Base-by-base conservation (phyloP, 257 asterid genomes). In the Penstemon barbatus region DNA sequence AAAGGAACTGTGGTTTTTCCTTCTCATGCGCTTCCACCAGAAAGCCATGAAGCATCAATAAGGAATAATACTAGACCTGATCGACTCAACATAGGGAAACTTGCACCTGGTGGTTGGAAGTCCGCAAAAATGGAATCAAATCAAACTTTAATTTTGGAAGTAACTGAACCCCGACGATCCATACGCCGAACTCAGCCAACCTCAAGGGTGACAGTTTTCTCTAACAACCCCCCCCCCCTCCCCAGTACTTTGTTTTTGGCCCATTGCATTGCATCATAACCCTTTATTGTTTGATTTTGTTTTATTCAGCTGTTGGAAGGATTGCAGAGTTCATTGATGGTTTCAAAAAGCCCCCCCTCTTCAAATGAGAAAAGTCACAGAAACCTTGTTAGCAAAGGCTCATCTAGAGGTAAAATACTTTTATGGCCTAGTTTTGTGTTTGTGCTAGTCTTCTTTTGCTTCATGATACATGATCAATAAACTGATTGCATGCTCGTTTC, bases 181-280 rank as follows among this genome's bases (percentile, higher is more conserved):
- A 88, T 84, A 72, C 96, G 99, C 73, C 85, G 85, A 69, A 95
- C 89, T 78, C 98, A 91, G 81, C 99, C 99, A 37, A 95, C 99
- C 42, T 95, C 98, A 37, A 82, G 98, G 97, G 99, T 91, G 82
- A 79, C 6, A 15, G 61, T 12, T 59, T 53, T 54, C 37, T 48
- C 64, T 3, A 39, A n/a, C 36, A 12, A 40, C 48, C 8, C 7
- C 57, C 3, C 37, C 33, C 42, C 38, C 12, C 63, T 45, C 15
- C 52, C 5, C 51, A 5, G 42, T 48, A 13, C 46, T 0, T 33
- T 4, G 15, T 33, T 11, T 10, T 64, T n/a, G 15, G 4, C 38
- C 5, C 63, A 37, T 50, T 54, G 10, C 48, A 45, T 52, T 62
- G 53, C 56, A 38, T 63, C 55, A 61, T 13, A 12, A 44, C 41